Evolutionary conservation across 768 basidiomycete genomes (phyloP).

Genomic region (Hygrophorus russula): DNA sequence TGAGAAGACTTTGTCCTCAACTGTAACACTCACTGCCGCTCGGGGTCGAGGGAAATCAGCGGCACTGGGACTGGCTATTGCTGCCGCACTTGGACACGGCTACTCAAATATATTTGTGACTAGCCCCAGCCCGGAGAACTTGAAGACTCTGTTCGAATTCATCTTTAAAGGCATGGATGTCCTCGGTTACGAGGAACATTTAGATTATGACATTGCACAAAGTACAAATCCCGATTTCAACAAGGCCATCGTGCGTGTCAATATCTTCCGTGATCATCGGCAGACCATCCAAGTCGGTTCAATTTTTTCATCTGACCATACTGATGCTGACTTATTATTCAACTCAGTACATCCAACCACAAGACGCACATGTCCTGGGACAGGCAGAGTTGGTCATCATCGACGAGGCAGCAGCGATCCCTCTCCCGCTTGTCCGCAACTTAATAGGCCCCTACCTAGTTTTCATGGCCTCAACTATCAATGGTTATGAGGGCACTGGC

Average conservation of each 20-base stretch:
- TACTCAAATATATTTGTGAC: conserved; percentile 99
- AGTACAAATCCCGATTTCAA: conserved; percentile 92
- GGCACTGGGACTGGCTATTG: conserved; percentile 89
- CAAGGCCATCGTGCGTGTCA: conserved; percentile 92
- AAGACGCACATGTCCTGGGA: conserved; percentile 94
- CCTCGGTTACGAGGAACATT: conserved; percentile 92
- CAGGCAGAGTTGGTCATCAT: conserved; percentile 97
- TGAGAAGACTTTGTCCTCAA: conserved; percentile 88
- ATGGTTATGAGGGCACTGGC: conserved; percentile 99
- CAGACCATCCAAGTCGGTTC: conserved; percentile 89
- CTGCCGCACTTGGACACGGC: conserved; percentile 84
- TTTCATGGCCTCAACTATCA: conserved; percentile 98
- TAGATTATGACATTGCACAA: conserved; percentile 94
- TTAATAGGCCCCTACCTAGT: conserved; percentile 95
- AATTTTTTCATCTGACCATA: neutral
- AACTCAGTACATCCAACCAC: conserved; percentile 91
- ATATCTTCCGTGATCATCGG: conserved; percentile 84
- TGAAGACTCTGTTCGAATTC: conserved; percentile 97
- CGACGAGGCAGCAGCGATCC: conserved; percentile 97
- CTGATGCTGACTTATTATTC: conserved; percentile 2
- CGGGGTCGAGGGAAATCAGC: conserved; percentile 97
- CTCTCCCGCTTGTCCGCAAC: conserved; percentile 88
- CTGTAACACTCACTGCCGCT: conserved; percentile 88
- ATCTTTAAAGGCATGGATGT: conserved; percentile 94
- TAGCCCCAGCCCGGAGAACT: conserved; percentile 92